Evolutionary conservation across 768 basidiomycete genomes (phyloP).

Genomic region (Chalciporus chontae): DNA sequence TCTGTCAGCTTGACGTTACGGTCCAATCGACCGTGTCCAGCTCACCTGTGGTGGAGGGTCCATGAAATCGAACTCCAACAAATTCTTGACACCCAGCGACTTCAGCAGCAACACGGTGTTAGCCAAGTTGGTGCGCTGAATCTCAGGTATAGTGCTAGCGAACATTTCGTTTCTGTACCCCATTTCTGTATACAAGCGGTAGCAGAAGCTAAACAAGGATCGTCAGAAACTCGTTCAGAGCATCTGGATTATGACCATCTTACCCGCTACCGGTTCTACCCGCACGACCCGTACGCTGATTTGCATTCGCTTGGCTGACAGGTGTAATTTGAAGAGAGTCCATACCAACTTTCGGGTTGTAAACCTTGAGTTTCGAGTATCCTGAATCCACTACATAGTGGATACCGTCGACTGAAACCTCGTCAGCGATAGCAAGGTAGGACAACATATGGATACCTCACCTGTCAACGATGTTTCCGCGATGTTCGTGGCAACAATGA

Average conservation of each 20-base stretch:
- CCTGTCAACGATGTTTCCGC: conserved; percentile 97
- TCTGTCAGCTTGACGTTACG: background rate
- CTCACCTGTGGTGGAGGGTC: conserved; percentile 97
- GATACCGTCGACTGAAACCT: conserved; percentile 83
- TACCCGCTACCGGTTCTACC: conserved; percentile 95
- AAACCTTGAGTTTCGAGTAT: conserved; percentile 96
- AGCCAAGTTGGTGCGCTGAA: conserved; percentile 95
- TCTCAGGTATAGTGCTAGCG: conserved; percentile 94
- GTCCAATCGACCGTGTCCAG: background rate
- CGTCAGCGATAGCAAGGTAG: conserved; percentile 5
- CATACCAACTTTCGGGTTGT: conserved; percentile 99
- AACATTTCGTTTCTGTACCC: conserved; percentile 96
- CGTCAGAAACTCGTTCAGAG: background rate
- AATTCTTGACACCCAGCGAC: conserved; percentile 93
- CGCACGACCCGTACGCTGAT: conserved; percentile 93
- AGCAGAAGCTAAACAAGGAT: conserved; percentile 66
- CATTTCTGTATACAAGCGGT: conserved; percentile 96
- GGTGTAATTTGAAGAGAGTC: conserved; percentile 98
- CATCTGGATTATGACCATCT: conserved; percentile 24
- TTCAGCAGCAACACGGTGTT: conserved; percentile 95
- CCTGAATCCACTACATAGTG: conserved; percentile 95
- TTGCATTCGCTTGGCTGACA: conserved; percentile 97
- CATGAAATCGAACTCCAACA: conserved; percentile 99
- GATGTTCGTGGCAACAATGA: conserved; percentile 98
- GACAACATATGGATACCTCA: conserved; percentile 25